These are phyloP conservation scores for Aegle marmelos DNA, from an alignment of 345 rosid genomes.

Conservation along the genomic window DNA sequence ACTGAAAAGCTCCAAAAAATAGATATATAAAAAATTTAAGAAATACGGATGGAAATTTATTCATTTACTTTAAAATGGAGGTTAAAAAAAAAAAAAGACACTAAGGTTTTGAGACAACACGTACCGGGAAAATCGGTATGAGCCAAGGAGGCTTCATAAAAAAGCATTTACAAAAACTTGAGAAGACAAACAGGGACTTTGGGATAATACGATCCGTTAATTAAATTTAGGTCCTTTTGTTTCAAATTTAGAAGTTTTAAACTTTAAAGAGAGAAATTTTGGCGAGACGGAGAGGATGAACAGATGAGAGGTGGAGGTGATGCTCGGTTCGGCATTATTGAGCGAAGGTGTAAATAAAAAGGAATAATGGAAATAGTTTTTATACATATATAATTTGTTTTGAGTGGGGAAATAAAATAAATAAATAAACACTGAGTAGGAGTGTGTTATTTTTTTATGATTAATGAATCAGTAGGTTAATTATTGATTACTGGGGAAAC, in stretches of 20 bases:
- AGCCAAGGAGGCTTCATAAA: slow-evolving; percentile 66
- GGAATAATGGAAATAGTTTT: slow-evolving; percentile 1
- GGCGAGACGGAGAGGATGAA: slow-evolving; percentile 14
- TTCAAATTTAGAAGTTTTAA: neutral
- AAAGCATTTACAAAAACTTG: slow-evolving; percentile 22
- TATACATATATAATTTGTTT: neutral
- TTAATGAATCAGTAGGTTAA: neutral
- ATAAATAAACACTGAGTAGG: slow-evolving; percentile 7
- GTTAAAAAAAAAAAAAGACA: slow-evolving; percentile 6
- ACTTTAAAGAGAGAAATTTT: neutral
- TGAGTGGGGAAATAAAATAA: neutral
- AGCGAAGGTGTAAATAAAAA: slow-evolving; percentile 11
- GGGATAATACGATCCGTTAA: slow-evolving; percentile 18
- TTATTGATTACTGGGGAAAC: neutral
- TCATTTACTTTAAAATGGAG: neutral
- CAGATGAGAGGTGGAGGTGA: neutral
- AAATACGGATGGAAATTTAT: neutral
- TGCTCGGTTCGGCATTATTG: neutral
- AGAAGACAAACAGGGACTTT: slow-evolving; percentile 16
- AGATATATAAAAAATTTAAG: neutral
- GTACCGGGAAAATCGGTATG: slow-evolving; percentile 35
- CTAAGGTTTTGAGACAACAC: slow-evolving; percentile 17
- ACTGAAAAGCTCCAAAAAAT: slow-evolving; percentile 28
- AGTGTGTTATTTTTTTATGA: neutral
- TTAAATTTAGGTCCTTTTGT: slow-evolving; percentile 6